Evolutionary conservation across 495 filamentous ascomycete genomes (phyloP).

Genomic region (Copromyces sp.): DNA sequence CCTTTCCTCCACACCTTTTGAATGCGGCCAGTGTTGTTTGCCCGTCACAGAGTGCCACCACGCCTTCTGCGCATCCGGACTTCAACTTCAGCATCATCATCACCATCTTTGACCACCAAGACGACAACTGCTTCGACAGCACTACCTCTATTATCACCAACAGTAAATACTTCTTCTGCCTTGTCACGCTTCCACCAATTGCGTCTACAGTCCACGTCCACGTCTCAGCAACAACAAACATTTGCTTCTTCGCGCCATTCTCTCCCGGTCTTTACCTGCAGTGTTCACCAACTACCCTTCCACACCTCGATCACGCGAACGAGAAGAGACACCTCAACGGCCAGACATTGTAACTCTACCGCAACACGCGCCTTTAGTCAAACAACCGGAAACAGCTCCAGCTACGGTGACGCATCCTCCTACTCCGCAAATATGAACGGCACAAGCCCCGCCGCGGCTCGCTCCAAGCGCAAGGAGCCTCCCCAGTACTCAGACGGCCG

Average conservation of each 20-base stretch:
- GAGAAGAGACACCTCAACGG: background rate
- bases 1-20: background rate
- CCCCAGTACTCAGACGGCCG: slow-evolving; percentile 29
- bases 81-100: background rate
- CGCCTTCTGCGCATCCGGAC: background rate
- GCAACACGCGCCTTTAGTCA: background rate
- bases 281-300: background rate
- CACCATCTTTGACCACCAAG: background rate
- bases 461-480: slow-evolving; percentile 42
- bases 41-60: background rate
- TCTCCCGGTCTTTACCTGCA: background rate
- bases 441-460: slow-evolving; percentile 21
- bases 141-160: background rate
- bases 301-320: background rate
- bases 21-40: background rate
- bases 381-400: background rate
- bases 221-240: background rate
- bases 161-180: background rate
- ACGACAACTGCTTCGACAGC: background rate
- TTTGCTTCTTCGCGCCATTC: background rate
- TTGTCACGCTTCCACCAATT: background rate
- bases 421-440: slow-evolving; percentile 30
- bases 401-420: background rate
- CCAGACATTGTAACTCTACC: background rate
- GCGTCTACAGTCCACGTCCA: background rate